A percentile compares a stretch with the other conserved stretches of the same genome.
These are phyloP conservation scores for Przewalskia tangutica DNA, from an alignment of 257 asterid genomes.

Conservation along the genomic window DNA sequence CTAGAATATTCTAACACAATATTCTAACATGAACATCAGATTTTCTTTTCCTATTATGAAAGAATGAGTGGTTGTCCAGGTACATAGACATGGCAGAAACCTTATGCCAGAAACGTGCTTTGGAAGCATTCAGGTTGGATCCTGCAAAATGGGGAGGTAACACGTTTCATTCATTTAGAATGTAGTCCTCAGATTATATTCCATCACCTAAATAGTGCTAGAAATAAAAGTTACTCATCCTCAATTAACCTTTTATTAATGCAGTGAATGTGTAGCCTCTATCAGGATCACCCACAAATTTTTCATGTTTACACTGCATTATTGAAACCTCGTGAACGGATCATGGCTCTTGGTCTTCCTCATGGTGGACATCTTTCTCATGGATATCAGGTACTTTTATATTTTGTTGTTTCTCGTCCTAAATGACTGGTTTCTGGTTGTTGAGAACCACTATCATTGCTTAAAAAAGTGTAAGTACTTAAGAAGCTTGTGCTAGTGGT, in stretches of 20 bases:
- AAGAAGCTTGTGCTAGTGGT: background rate
- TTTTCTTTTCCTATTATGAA: background rate
- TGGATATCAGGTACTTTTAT: slow-evolving; percentile 63
- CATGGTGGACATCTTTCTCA: slow-evolving; percentile 96
- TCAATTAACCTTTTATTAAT: background rate
- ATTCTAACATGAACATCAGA: background rate
- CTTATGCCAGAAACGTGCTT: slow-evolving; percentile 90
- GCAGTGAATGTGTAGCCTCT: slow-evolving; percentile 87
- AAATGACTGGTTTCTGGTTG: background rate
- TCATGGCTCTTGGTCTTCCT: slow-evolving; percentile 95
- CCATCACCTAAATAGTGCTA: background rate
- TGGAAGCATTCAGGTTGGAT: slow-evolving; percentile 74
- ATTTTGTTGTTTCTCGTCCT: background rate
- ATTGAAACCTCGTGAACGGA: slow-evolving; percentile 80
- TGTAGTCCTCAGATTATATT: background rate
- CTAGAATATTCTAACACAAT: too few relatives aligned
- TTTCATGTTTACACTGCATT: slow-evolving; percentile 84
- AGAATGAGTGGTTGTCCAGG: slow-evolving; percentile 28
- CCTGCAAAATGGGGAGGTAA: slow-evolving; percentile 98
- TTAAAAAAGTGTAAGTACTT: background rate
- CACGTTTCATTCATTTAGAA: background rate
- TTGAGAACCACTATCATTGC: background rate
- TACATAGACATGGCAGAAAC: slow-evolving; percentile 96
- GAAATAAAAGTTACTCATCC: background rate
- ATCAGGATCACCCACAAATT: slow-evolving; percentile 82